Evolutionary conservation across 371 early-diverging fungal species (phyloP), one percentile per base, ranked within the genome.

Genomic region (Apophysomyces trapeziformis): DNA sequence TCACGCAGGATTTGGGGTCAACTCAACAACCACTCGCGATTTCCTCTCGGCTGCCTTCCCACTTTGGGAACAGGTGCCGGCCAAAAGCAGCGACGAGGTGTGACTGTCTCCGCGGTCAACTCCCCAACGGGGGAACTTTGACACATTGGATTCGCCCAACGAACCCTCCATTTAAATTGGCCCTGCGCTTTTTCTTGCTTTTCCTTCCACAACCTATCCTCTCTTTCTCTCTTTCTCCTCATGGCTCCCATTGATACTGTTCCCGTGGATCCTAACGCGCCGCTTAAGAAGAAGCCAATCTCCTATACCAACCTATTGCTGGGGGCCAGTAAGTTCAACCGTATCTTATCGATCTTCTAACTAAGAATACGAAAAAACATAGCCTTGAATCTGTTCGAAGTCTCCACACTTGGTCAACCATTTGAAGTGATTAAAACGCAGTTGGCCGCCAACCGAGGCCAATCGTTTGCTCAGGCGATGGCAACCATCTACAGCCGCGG

Each of bases 391-490:
- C 76, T 91, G 73, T 93, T 95, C 69, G 95, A 95, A 74, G 92
- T 93, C 39, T 90, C 94, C 13, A 93, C 94, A 1, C 85, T 94
- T 26, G 95, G 95, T 38, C 95, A 95, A 75, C 95, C 95, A 57
- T 95, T 95, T 71, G 95, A 95, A 76, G 95, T 95, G 37, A 73
- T 93, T 64, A 95, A 95, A 75, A 95, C 95, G 7, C 94, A 94
- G 68, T 82, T 93, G 76, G 94, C 93, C 47, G 94, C 94, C 47
- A 90, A 94, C 82, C 90, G 95, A 41, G 90, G 86, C 39, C 92
- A 92, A 71, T 83, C 83, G 38, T 77, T 95, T 43, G 64, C 73
- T 39, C 75, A 76, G 16, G 85, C 93, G 37, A 67, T 92, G n/a
- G 73, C 74, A 26, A 83, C 85, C 65, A 89, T 91, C 14, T 93